These are phyloP conservation scores for Cladosporium cucumerinum DNA, from an alignment of 2,329 filamentous ascomycete genomes.

Conservation along the genomic window DNA sequence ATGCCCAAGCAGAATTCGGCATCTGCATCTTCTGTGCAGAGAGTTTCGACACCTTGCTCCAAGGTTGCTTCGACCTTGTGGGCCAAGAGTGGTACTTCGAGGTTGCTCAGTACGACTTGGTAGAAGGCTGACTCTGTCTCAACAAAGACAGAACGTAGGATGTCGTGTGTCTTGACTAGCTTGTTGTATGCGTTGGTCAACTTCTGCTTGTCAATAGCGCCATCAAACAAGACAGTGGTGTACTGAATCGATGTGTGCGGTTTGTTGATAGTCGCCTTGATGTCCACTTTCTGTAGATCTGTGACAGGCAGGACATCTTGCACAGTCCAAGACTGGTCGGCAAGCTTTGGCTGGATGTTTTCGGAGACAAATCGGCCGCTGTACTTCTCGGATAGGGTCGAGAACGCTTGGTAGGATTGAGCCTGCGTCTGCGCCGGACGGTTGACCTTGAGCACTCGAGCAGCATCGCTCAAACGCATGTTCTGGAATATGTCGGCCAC, in stretches of 20 bases:
- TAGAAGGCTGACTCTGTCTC: not conserved
- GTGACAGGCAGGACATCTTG: slow-evolving; percentile 29
- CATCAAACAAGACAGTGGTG: slow-evolving; percentile 61
- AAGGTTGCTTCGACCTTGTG: slow-evolving; percentile 17
- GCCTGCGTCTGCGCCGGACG: slow-evolving; percentile 23
- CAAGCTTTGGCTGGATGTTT: slow-evolving; percentile 52
- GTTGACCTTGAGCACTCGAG: slow-evolving; percentile 46
- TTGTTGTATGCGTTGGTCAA: slow-evolving; percentile 52
- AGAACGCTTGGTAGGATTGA: slow-evolving; percentile 47
- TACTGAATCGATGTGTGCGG: slow-evolving; percentile 63
- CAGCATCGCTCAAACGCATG: slow-evolving; percentile 46
- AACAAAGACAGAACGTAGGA: slow-evolving; percentile 39
- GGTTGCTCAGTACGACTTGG: slow-evolving; percentile 9
- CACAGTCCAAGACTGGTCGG: slow-evolving; percentile 33
- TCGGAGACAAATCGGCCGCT: slow-evolving; percentile 45
- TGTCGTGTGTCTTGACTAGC: slow-evolving; percentile 49
- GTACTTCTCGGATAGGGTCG: slow-evolving; percentile 45
- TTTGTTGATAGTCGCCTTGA: slow-evolving; percentile 55
- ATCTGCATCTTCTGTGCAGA: slow-evolving; percentile 18
- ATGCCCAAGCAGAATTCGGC: slow-evolving; percentile 18
- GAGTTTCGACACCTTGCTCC: slow-evolving; percentile 14
- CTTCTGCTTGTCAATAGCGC: slow-evolving; percentile 46
- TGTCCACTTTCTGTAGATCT: slow-evolving; percentile 31
- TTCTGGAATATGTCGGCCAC: slow-evolving; percentile 45
- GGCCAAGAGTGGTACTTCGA: slow-evolving; percentile 25